Percentiles rank a stretch among this genome's conserved stretches.
These are phyloP conservation scores for Panicum miliaceum DNA, from an alignment of 176 grass and related monocot genomes.

Conservation along the genomic window DNA sequence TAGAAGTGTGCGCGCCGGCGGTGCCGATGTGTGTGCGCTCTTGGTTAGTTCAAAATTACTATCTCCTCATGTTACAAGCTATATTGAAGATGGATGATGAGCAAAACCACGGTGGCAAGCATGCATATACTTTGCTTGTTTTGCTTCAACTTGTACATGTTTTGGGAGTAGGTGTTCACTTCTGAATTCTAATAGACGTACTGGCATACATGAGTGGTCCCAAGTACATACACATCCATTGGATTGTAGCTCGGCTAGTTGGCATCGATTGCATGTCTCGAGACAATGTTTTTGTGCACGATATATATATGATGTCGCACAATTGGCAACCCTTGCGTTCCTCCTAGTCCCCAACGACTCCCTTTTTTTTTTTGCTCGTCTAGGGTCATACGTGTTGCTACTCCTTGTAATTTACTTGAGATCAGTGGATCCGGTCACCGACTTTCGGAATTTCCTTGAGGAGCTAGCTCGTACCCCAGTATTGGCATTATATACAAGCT, in stretches of 20 bases:
- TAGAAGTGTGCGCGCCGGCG: neutral
- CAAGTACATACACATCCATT: neutral
- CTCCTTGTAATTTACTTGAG: neutral
- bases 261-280: slow-evolving; percentile 5
- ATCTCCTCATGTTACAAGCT: neutral
- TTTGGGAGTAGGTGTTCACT: neutral
- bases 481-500: neutral
- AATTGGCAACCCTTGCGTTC: neutral
- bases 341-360: neutral
- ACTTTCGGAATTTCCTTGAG: neutral
- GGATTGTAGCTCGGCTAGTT: neutral
- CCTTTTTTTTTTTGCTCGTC: neutral
- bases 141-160: slow-evolving; percentile 17
- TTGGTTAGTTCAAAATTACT: neutral
- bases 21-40: neutral
- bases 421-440: neutral
- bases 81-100: neutral
- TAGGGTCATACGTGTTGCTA: neutral
- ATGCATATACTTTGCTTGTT: neutral
- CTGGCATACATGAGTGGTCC: no score
- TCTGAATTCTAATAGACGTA: neutral
- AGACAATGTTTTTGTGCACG: neutral
- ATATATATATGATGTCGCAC: no score
- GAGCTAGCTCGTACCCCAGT: neutral
- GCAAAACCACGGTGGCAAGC: neutral